Evolutionary conservation across 2,329 filamentous ascomycete species (phyloP), one percentile per base, ranked within the genome.

Genomic region (Paramyrothecium sp.): DNA sequence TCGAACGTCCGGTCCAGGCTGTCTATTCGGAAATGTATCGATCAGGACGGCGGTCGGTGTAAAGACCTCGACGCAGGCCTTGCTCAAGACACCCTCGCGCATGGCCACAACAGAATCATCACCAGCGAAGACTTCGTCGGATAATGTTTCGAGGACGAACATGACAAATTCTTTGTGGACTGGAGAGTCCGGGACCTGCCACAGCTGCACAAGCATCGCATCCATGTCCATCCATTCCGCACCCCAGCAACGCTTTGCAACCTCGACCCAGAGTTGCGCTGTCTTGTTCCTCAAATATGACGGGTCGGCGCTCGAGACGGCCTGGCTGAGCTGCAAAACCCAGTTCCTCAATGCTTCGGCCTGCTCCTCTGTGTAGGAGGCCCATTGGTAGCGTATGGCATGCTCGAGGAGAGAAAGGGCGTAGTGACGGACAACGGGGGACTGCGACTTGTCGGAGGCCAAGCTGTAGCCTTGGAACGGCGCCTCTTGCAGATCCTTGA

Each of bases 171-270:
- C 90, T 73, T 96, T 95, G 71, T 88, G 84, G 8, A 83, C 83
- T 33, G 81, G 75, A 23, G 83, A 83, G 61, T 85, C 82, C 19
- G 81, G 80, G 17, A 82, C 73, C 71, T 92, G 88, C 95, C 95
- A 99, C 20, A 98, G 81, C 66, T 87, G 84, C 49, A 93, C 85
- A 56, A 99, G 82, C 68, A 90, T 82, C 61, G 87, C 78, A 71
- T 99, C 96, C 94, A 99, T 97, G 69, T 96, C 88, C 79, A 90
- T 87, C 95, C 96, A 99, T 60, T 95, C 90, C 33, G 86, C 81
- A n/a, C 84, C 91, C 95, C 95, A 99, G 69, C 87, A 90, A 66
- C 94, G 85, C 78, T 98, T 98, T 46, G 93, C 92, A 54, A 97
- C 81, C 73, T 98, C 95, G 8, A 93, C 91, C 95, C 95, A 99